A percentile compares a stretch with the other conserved stretches of the same genome.
phyloP scores from a whole-genome alignment of 2,329 filamentous ascomycete species.

The Alternaria ethzedia region DNA sequence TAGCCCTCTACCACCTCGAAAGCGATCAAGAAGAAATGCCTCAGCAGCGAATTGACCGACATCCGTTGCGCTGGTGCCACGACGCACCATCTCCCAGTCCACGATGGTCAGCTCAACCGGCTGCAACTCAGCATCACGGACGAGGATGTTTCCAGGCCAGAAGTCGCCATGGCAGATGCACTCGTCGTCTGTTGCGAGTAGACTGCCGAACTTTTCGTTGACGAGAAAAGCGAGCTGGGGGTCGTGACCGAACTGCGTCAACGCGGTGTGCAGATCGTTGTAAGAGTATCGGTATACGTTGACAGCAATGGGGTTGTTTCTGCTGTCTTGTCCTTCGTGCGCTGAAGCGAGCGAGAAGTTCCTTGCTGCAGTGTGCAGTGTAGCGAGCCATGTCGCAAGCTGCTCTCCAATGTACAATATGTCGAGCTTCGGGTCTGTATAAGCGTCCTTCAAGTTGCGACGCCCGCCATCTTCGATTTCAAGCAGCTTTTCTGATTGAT shows the following conservation, averaged over 20 bases:
- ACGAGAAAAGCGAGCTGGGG: constrained; percentile 30
- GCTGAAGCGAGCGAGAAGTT: constrained; percentile 17
- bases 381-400: constrained; percentile 43
- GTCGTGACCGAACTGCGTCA: constrained; percentile 32
- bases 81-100: constrained; percentile 47
- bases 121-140: constrained; percentile 8
- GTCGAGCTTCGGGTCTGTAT: constrained; percentile 25
- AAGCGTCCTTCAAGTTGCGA: constrained; percentile 42
- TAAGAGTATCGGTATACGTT: constrained; percentile 41
- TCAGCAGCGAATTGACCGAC: constrained; percentile 49
- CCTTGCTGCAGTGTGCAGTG: constrained; percentile 28
- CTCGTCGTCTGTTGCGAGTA: constrained; percentile 37
- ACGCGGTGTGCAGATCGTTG: constrained; percentile 27
- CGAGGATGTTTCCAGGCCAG: constrained; percentile 48
- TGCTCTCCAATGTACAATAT: constrained; percentile 28
- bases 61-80: constrained; percentile 46
- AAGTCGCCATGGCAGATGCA: constrained; percentile 50
- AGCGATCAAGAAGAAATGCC: constrained; percentile 45
- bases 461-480: constrained; percentile 40
- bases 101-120: constrained; percentile 35
- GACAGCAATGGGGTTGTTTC: constrained; percentile 39
- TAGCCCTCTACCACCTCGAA: constrained; percentile 38
- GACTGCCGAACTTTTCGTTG: constrained; percentile 36
- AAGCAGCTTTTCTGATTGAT: constrained; percentile 34
- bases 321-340: background rate